phyloP scores from a whole-genome alignment of 78 protist genomes.

The Anaeramoeba flamelloides region DNA sequence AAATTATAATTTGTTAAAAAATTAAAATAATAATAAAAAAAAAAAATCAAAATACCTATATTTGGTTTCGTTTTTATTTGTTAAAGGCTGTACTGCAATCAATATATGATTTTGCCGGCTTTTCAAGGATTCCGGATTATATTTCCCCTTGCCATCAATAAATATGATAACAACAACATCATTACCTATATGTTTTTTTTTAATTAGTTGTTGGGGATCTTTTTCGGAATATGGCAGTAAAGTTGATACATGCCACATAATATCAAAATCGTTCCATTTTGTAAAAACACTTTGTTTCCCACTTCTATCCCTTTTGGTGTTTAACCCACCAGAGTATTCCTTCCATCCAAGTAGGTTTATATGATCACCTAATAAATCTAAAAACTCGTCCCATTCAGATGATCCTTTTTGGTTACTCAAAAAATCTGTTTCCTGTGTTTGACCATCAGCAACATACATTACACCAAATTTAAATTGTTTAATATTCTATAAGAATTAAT shows the following conservation, averaged over 20 bases:
- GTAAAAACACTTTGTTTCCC: slow-evolving; percentile 30
- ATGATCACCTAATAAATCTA: slow-evolving; percentile 24
- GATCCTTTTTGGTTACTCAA: slow-evolving; percentile 20
- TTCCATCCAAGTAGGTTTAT: slow-evolving; percentile 33
- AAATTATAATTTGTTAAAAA: no score
- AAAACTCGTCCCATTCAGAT: slow-evolving; percentile 11
- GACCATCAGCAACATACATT: slow-evolving; percentile 26
- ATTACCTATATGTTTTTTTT: slow-evolving; percentile 52
- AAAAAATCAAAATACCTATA: no score
- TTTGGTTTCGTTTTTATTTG: no score
- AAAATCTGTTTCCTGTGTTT: slow-evolving; percentile 27
- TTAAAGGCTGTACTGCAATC: no score
- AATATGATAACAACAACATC: slow-evolving; percentile 41
- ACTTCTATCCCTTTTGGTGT: no score
- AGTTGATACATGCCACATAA: slow-evolving; percentile 56
- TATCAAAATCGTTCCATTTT: slow-evolving; percentile 26
- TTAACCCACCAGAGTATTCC: slow-evolving; percentile 46
- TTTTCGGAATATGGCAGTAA: slow-evolving; percentile 1
- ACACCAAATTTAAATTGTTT: slow-evolving; percentile 53
- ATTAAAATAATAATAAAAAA: no score
- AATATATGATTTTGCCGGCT: no score
- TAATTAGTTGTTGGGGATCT: no score
- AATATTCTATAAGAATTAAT: no score
- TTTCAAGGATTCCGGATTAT: no score
- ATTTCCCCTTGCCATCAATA: slow-evolving; percentile 36